Base-by-base conservation (phyloP, 2,329 filamentous ascomycete genomes). In the Rhexocercosporidium sp. region DNA sequence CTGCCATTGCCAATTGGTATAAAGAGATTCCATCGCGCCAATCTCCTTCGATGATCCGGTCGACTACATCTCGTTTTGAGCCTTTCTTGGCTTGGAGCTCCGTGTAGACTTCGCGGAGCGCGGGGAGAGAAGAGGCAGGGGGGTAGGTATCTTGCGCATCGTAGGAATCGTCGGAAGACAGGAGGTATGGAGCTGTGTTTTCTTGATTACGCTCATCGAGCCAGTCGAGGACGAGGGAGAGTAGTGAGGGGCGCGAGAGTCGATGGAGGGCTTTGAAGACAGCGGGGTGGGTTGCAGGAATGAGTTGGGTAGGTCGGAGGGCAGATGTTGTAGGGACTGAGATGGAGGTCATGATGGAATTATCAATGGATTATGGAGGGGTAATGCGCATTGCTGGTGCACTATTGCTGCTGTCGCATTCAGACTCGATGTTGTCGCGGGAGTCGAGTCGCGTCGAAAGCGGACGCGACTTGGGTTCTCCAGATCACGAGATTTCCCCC, bases 211-310 rank as follows among this genome's bases (percentile, higher is more conserved):
- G 82, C 59, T 90, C 86, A 66, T 90, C 87, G 3, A 96, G 87
- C 93, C 93, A 97, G 80, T 91, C 86, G 25, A 94, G 84, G 0
- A 86, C 91, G 9, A 97, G 84, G 0, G 88, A 86, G 29, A 96
- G 80, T 25, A 97, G 85, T 0, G 91, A 88, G 56, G 89, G 82
- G 60, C 93, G 89, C 1, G 92, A 91, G 20, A 96, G 84, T 64
- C 89, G 90, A 68, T 83, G 85, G 59, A 97, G 83, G 47, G 86
- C 83, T 77, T 91, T 93, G 70, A 85, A 78, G 59, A 93, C 85
- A 34, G 88, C 83, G 54, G 86, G 82, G 75, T 90, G 91, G 66
- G 86, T 82, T 9, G 90, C 82, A 66, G 89, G 85, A 75, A 95
- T 85, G 73, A 89, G 89, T 70, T 93, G 83, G 31, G 87, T 85